Evolutionary conservation across 202 grass and related monocot species (phyloP).

Genomic region (Hordeum pubiflorum): DNA sequence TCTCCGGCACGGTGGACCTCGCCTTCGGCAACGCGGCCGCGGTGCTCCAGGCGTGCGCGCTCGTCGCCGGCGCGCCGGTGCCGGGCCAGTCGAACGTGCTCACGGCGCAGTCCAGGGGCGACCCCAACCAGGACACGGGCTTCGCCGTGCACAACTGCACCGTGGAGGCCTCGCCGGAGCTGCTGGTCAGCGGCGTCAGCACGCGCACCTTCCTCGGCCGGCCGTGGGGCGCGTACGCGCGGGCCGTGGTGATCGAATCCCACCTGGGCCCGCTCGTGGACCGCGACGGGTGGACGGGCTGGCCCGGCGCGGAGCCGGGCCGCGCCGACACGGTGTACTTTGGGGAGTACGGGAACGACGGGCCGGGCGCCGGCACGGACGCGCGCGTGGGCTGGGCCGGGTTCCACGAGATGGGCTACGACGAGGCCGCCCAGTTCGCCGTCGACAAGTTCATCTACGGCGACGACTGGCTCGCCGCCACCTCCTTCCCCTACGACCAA

Average conservation of each 20-base stretch:
- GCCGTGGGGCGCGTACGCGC: conserved; percentile 63
- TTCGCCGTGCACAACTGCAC: conserved; percentile 78
- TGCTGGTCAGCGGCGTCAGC: not conserved
- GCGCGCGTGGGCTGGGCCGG: conserved; percentile 54
- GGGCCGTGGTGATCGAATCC: conserved; percentile 55
- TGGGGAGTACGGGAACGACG: conserved; percentile 74
- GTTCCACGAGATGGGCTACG: conserved; percentile 45
- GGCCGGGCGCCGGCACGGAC: conserved; percentile 46
- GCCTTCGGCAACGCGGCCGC: conserved; percentile 83
- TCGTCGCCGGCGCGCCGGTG: conserved; percentile 39
- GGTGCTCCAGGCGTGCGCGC: conserved; percentile 66
- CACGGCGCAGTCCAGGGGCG: conserved; percentile 47
- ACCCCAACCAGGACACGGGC: conserved; percentile 67
- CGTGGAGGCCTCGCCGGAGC: conserved; percentile 22
- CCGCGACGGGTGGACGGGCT: conserved; percentile 45
- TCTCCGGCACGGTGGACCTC: conserved; percentile 72
- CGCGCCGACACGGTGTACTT: conserved; percentile 55
- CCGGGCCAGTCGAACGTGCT: conserved; percentile 51
- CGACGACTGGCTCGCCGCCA: conserved; percentile 69
- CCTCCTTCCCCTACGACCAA: conserved; percentile 72
- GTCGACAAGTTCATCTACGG: conserved; percentile 71
- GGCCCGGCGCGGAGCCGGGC: conserved; percentile 34
- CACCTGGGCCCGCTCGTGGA: conserved; percentile 56
- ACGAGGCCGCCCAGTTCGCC: conserved; percentile 51
- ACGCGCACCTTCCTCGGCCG: conserved; percentile 58